Percentiles rank a stretch among this genome's conserved stretches.
phyloP scores from a whole-genome alignment of 2,329 filamentous ascomycete species.

The Pseudopyrenochaeta lycopersici region DNA sequence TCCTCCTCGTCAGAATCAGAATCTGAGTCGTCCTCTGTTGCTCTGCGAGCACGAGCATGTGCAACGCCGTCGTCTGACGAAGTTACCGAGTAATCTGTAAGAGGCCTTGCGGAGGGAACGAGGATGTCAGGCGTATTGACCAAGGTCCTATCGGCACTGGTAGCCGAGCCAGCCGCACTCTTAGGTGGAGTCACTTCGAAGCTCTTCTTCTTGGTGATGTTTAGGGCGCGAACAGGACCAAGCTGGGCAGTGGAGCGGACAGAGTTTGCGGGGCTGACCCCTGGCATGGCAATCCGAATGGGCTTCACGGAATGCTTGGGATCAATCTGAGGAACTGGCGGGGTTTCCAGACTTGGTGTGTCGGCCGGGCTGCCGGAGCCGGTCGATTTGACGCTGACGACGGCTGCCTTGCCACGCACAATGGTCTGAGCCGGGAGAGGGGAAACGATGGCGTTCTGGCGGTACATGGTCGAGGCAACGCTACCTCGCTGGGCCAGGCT shows the following conservation, averaged over 20 bases:
- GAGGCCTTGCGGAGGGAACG: conserved; percentile 35
- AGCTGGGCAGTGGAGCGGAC: conserved; percentile 50
- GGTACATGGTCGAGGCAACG: conserved; percentile 93
- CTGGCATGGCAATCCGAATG: conserved; percentile 54
- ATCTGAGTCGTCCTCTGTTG: conserved; percentile 36
- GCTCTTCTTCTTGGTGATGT: conserved; percentile 52
- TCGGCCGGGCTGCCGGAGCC: conserved; percentile 64
- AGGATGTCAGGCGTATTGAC: conserved; percentile 35
- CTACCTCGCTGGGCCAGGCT: conserved; percentile 59
- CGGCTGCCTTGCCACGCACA: conserved; percentile 85
- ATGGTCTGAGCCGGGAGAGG: conserved; percentile 83
- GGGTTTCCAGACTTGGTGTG: conserved; percentile 61
- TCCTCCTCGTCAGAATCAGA: conserved; percentile 47
- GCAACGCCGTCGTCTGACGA: conserved; percentile 43
- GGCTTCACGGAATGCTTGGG: conserved; percentile 55
- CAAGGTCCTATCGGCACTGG: conserved; percentile 29
- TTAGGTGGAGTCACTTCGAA: conserved; percentile 37
- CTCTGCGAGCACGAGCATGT: conserved; percentile 43
- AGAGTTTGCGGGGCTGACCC: conserved; percentile 47
- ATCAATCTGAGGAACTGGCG: conserved; percentile 78
- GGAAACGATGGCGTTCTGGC: conserved; percentile 86
- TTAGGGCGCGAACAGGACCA: conserved; percentile 57
- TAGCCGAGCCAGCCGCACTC: conserved; percentile 31
- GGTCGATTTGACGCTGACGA: conserved; percentile 87
- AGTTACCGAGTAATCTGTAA: conserved; percentile 41